Evolutionary conservation across 2,329 filamentous ascomycete genomes (phyloP), one percentile per base, ranked within the genome.

Genomic region (Trichophyton mentagrophytes): DNA sequence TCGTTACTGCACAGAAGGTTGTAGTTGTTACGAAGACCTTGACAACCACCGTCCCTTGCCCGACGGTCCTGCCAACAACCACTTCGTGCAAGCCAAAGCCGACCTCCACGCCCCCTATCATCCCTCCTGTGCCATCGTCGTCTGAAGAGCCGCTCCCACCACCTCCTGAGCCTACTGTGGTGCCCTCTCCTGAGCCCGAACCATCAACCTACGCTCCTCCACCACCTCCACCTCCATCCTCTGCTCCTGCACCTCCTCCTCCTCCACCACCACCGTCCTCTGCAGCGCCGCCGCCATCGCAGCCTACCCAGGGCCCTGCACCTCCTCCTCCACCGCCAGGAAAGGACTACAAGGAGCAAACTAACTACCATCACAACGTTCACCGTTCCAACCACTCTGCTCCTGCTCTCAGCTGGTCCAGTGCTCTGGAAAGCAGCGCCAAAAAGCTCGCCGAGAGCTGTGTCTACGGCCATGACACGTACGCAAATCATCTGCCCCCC

Each of bases 371-470:
- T 71, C 93, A 97, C 85, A 96, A 96, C 77, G 69, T 86, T 59
- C 89, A 93, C 76, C 91, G 93, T 65, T 72, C 79, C 69, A 95
- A 93, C 78, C 90, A 96, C 81, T 86, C 86, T 17, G 84, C 84
- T 40, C 69, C 74, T 2, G 62, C 42, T 51, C 70, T 96, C 53
- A 71, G 69, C 58, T 97, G 89, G 87, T 67, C 69, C 76, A 7
- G 76, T 2, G 27, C 76, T 49, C 82, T 90, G 60, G 87, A 84
- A 60, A 70, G 71, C 60, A 88, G 81, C 63, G 90, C 90, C 47
- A 65, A 77, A 57, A 75, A 76, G 61, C 82, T 85, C 59, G 90
- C 89, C 62, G 69, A 80, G 33, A 79, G 72, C 38, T 95, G 90
- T 73, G 77, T 81, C 47, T 92, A 91, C 67, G 79, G 76, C 36